These are phyloP conservation scores for Malbranchea cinnamomea DNA, from an alignment of 2,329 filamentous ascomycete genomes.

Conservation along the genomic window DNA sequence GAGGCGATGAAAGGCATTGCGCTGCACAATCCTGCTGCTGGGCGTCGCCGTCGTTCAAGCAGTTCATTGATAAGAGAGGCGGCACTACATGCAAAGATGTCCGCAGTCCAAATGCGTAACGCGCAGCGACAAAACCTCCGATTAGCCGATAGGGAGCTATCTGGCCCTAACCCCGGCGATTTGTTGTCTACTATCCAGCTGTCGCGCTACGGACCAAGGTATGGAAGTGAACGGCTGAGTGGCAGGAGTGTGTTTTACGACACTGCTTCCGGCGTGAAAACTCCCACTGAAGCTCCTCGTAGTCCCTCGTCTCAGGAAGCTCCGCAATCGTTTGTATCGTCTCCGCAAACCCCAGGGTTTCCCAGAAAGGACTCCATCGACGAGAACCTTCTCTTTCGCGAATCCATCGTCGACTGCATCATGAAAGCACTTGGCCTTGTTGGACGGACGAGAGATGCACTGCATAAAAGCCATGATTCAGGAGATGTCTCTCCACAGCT, in stretches of 20 bases:
- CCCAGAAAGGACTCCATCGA: conserved; percentile 70
- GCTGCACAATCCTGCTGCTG: conserved; percentile 62
- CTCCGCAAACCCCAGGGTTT: conserved; percentile 25
- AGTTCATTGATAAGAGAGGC: conserved; percentile 67
- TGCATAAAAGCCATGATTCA: conserved; percentile 52
- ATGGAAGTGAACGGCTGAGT: conserved; percentile 15
- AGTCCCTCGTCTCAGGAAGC: conserved; percentile 1
- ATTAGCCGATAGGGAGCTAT: conserved; percentile 18
- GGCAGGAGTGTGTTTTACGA: conserved; percentile 7
- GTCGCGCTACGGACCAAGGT: conserved; percentile 43
- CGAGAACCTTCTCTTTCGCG: conserved; percentile 76
- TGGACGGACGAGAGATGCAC: conserved; percentile 44
- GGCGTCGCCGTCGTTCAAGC: conserved; percentile 55
- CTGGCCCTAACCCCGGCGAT: conserved; percentile 56
- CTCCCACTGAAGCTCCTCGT: conserved; percentile 3
- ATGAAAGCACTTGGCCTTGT: conserved; percentile 83
- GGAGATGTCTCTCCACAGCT: conserved; percentile 74
- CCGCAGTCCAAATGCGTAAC: conserved; percentile 27
- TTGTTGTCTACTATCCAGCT: conserved; percentile 64
- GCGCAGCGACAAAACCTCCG: conserved; percentile 12
- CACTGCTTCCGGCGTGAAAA: conserved; percentile 6
- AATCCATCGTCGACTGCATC: conserved; percentile 86
- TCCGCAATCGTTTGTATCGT: conserved; percentile 3
- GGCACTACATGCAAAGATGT: conserved; percentile 50
- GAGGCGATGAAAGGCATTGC: conserved; percentile 88